phyloP scores from a whole-genome alignment of 2,329 filamentous ascomycete genomes.

The Penicillium sp. region DNA sequence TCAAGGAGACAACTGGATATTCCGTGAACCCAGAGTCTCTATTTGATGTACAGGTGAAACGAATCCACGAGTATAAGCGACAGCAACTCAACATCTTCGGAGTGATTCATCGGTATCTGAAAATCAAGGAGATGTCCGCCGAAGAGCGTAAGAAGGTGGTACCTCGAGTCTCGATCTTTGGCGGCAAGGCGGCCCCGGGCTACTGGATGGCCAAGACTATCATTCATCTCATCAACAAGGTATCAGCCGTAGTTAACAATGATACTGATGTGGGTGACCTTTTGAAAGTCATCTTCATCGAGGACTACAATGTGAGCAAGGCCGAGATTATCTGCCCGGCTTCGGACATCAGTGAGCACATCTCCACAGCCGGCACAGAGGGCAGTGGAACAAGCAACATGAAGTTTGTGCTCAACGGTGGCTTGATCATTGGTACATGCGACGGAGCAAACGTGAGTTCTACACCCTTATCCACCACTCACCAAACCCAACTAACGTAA shows the following conservation, averaged over 20 bases:
- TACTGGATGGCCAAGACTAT: slow-evolving; percentile 99
- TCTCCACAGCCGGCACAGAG: slow-evolving; percentile 96
- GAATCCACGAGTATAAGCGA: slow-evolving; percentile 98
- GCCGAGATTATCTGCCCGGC: slow-evolving; percentile 95
- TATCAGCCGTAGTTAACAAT: slow-evolving; percentile 87
- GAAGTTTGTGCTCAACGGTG: slow-evolving; percentile 98
- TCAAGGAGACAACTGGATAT: slow-evolving; percentile 78
- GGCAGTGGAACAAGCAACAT: slow-evolving; percentile 92
- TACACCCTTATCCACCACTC: background rate
- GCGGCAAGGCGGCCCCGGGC: slow-evolving; percentile 94
- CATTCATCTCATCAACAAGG: slow-evolving; percentile 93
- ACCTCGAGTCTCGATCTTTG: slow-evolving; percentile 92
- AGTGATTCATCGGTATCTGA: slow-evolving; percentile 91
- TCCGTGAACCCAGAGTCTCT: slow-evolving; percentile 84
- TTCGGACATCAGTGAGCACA: slow-evolving; percentile 96
- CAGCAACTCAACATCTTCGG: slow-evolving; percentile 99
- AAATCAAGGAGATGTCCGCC: slow-evolving; percentile 80
- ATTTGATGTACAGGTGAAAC: slow-evolving; percentile 98
- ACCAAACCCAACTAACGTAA: slow-evolving; percentile 4
- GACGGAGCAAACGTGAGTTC: slow-evolving; percentile 89
- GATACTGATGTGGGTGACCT: slow-evolving; percentile 90
- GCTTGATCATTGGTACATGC: slow-evolving; percentile 95
- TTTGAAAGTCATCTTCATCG: slow-evolving; percentile 94
- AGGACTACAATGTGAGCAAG: slow-evolving; percentile 99
- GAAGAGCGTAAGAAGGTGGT: slow-evolving; percentile 85